These are phyloP conservation scores for Ustilago cynodontis DNA, from an alignment of 1,284 basidiomycete species.

Conservation along the genomic window DNA sequence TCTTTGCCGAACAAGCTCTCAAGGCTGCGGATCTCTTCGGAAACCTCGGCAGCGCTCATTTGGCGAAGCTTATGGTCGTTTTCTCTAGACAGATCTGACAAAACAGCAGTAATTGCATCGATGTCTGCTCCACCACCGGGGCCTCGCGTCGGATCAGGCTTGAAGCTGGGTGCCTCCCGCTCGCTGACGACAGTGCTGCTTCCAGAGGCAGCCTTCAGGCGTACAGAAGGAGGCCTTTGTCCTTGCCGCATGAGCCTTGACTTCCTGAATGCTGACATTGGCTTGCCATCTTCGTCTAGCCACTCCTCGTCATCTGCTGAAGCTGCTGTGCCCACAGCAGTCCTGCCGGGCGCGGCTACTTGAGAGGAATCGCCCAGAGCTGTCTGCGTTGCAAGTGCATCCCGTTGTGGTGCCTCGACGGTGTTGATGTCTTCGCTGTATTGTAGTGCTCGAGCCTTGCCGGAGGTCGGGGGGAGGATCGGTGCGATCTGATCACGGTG, in stretches of 20 bases:
- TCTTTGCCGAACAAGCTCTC: slow-evolving; percentile 60
- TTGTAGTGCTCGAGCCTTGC: slow-evolving; percentile 1
- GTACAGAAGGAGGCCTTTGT: slow-evolving; percentile 33
- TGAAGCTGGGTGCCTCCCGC: slow-evolving; percentile 11
- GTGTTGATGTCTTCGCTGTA: slow-evolving; percentile 41
- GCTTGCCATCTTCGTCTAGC: slow-evolving; percentile 55
- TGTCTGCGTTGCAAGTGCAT: slow-evolving; percentile 20
- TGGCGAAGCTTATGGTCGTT: slow-evolving; percentile 57
- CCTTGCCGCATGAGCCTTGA: slow-evolving; percentile 53
- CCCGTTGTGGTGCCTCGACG: slow-evolving; percentile 33
- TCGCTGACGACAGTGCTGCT: background rate
- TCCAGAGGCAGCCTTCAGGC: slow-evolving; percentile 1
- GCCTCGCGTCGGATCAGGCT: slow-evolving; percentile 55
- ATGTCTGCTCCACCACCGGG: slow-evolving; percentile 64
- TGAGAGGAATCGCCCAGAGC: background rate
- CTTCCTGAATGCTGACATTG: slow-evolving; percentile 66
- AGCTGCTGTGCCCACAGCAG: background rate
- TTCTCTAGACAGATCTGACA: slow-evolving; percentile 51
- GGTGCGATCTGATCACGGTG: slow-evolving; percentile 40
- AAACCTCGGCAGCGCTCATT: slow-evolving; percentile 59
- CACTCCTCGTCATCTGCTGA: slow-evolving; percentile 46
- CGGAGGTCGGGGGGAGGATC: slow-evolving; percentile 25
- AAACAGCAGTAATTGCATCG: slow-evolving; percentile 48
- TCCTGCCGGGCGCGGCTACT: background rate
- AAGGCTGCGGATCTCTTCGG: slow-evolving; percentile 58